phyloP scores from a whole-genome alignment of 768 basidiomycete species.

The Amanita pallidorosea region DNA sequence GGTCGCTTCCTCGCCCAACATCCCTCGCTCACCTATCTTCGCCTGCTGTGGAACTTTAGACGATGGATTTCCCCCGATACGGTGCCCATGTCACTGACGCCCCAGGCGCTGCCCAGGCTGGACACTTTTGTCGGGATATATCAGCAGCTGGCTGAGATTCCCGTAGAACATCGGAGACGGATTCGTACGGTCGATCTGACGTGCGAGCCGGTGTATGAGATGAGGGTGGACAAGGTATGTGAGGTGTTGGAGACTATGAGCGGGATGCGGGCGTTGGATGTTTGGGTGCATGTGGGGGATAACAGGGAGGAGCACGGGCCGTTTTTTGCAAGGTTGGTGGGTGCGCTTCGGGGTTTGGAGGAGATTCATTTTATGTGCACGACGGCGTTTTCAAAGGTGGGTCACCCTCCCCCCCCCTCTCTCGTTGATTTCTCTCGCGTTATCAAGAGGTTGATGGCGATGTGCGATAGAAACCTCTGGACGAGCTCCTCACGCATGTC shows the following conservation, averaged over 20 bases:
- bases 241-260: slow-evolving; percentile 23
- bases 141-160: slow-evolving; percentile 32
- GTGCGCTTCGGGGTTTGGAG: slow-evolving; percentile 22
- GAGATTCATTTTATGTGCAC: slow-evolving; percentile 45
- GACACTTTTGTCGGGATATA: slow-evolving; percentile 36
- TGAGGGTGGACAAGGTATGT: slow-evolving; percentile 21
- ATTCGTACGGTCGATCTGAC: slow-evolving; percentile 36
- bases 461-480: slow-evolving; percentile 26
- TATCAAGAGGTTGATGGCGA: too few species aligned
- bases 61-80: slow-evolving; percentile 35
- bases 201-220: slow-evolving; percentile 35
- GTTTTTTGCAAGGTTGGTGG: slow-evolving; percentile 26
- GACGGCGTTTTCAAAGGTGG: slow-evolving; percentile 29
- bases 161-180: slow-evolving; percentile 15
- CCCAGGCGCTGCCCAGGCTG: slow-evolving; percentile 20
- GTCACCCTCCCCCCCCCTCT: too few species aligned
- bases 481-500: slow-evolving; percentile 27
- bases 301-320: slow-evolving; percentile 4
- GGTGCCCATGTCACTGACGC: slow-evolving; percentile 21
- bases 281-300: slow-evolving; percentile 31
- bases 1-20: slow-evolving; percentile 28
- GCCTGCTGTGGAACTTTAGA: slow-evolving; percentile 40
- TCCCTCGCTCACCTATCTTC: slow-evolving; percentile 26
- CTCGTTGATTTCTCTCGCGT: too few species aligned
- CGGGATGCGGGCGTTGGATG: slow-evolving; percentile 28